Evolutionary conservation across 2,329 filamentous ascomycete genomes (phyloP), one percentile per base, ranked within the genome.

Genomic region (Fusarium sp.): DNA sequence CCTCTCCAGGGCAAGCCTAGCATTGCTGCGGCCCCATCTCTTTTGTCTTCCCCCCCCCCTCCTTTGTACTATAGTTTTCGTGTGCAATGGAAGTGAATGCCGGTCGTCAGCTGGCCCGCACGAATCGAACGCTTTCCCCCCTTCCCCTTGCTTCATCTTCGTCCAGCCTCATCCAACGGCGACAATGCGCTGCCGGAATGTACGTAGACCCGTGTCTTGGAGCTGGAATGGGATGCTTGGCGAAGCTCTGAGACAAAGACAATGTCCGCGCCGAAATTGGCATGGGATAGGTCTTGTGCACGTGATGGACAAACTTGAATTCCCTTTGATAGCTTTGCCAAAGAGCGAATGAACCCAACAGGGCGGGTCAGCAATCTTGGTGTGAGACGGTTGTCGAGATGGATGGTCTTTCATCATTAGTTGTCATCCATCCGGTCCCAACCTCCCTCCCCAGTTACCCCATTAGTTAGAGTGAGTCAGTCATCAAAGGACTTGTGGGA

Each of bases 151-250:
- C 22, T 31, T 57, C 50, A 22, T 67, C 67, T 60, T 67, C 64
- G 62, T 71, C 78, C 79, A 80, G 73, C 79, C 81, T 81, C 79
- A 62, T 73, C 71, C 76, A 75, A 74, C 74, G 77, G 77, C 80
- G 77, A 83, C 81, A 83, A 83, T 83, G 80, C 66, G 31, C 54
- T 74, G 18, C 62, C 71, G 72, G 72, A 74, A 74, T 74, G 72
- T 31, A 54, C 27, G 47, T 67, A 62, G 69, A 70, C 59, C 59
- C 35, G 40, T 61, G 66, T 70, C 69, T 73, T 68, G 67, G 57
- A 63, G 70, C 73, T 82, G 81, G 81, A 83, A 83, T 82, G 81
- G 81, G 82, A 82, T 83, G 81, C 66, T 73, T 64, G 70, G 58
- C 64, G 71, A 61, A 61, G 60, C 71, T 69, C 77, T 82, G 81